Base-by-base conservation (phyloP, 2,329 filamentous ascomycete species). In the Alternaria longipes region DNA sequence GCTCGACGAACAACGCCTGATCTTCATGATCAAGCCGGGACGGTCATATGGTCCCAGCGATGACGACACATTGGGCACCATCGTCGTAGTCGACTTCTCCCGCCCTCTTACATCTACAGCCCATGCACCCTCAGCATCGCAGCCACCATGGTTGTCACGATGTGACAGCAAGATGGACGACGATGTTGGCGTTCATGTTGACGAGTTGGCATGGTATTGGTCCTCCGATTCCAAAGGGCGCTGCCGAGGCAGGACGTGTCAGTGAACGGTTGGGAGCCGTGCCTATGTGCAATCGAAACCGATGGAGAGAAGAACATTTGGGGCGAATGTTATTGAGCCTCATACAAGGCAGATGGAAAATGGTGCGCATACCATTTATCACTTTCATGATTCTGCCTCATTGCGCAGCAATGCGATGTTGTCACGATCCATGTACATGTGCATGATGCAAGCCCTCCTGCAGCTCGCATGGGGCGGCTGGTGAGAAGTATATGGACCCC, bases 31-130 rank as follows among this genome's bases (percentile, higher is more conserved):
- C 24, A 70, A 66, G 12, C 59, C 72, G 2, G 69, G 65, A 24
- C 64, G 64, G 51, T 60, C 65, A 5, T 74, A 72, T 52, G 62
- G 62, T 5, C 30, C 58, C n/a, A 63, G 58, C 24, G 67, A 73
- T 14, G 67, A 72, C 3, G 62, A 51, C 20, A 42, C 55, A 24
- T 58, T 65, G 11, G 77, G 76, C 9, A 70, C 70, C 11, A 65
- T 80, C 30, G 71, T 80, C 2, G 59, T 76, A 6, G 51, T 80
- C 1, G 71, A 73, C 52, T 80, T 80, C 54, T 69, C 67, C 32
- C 66, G 71, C 7, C 64, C 63, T 8, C 28, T 34, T 2, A 38
- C 45, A 5, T 24, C 46, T 24, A 4, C 9, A 7, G 30, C 36
- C 56, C 24, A 14, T 46, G 32, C 42, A 54, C 18, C 56, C 22